Base-by-base conservation (phyloP, 495 filamentous ascomycete species). In the Aspergillus diversus region DNA sequence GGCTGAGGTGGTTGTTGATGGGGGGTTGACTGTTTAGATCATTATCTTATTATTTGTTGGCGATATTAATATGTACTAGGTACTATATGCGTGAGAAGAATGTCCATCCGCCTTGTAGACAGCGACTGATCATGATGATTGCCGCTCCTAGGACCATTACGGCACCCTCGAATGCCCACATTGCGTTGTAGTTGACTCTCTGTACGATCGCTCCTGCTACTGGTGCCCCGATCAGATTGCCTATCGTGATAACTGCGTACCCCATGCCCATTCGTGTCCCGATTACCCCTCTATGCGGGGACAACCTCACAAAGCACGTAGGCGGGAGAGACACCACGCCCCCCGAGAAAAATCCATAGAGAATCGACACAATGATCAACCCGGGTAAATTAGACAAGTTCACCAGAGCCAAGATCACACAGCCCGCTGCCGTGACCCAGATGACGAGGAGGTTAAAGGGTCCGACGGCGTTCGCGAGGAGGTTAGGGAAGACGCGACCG, bases 241-340 rank as follows among this genome's bases (percentile, higher is more conserved):
- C 83, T 1, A 86, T 15, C 9, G 75, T 74, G 2, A 74, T 65
- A n/a, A 78, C 56, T 0, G 79, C 68, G 61, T 87, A 86, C 6
- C 72, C 71, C 83, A 88, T 86, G 0, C 87, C 87, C 72, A 89
- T 81, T 34, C 85, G 74, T 7, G 83, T 83, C 0, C 87, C 87
- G 37, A 89, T 77, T 3, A 83, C 66, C 16, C 76, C 39, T 35
- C 42, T 52, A 50, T 63, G 46, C 2, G 60, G 60, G 5, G 69
- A 37, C 16, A 64, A 51, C 11, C 50, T 50, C 3, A 55, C 63
- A 32, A 69, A 63, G 16, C 60, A 64, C 5, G 63, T 35, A 4
- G 66, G 57, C 11, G 64, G 57, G 34, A 82, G 53, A 0, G 73
- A 67, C 5, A 76, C 73, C 32, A 80, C 67, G 5, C 66, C 70